Base-by-base conservation (phyloP, 2,329 filamentous ascomycete species). In the Trematosphaeria pertusa region DNA sequence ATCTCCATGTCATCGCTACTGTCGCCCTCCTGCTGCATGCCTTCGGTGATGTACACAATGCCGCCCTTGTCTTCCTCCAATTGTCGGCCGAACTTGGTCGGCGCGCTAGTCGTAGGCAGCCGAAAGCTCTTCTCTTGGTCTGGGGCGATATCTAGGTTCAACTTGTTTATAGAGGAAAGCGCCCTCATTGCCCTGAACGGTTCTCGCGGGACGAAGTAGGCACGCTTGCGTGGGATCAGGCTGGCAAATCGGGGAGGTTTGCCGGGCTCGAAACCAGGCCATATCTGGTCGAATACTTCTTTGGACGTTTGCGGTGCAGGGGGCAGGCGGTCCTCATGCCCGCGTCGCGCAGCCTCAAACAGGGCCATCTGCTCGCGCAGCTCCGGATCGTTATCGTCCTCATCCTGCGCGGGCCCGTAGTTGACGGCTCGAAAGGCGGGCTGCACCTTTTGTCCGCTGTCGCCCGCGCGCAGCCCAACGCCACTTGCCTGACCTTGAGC, bases 41-140 rank as follows among this genome's bases (percentile, higher is more conserved):
- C 67, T 7, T 58, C 61, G 5, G 59, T 61, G 33, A 82, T 75
- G 19, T 71, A 55, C 14, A 83, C 75, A 18, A 85, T 71, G 19
- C 81, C 81, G 48, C 84, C 79, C 36, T 84, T 81, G 34, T 85
- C 81, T 17, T 67, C 64, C 9, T 79, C 68, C n/a, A 65, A 55
- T 43, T 78, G 75, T 6, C 76, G 71, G 9, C 73, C 70, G 20
- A 75, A 72, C 56, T 82, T 80, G 30, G 77, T 75, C 12, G 70
- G 57, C 18, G 56, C 50, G 1, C 81, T 78, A 19, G 84, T 80
- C 0, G 86, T 86, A n/a, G 67, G 65, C 22, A 93, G 83, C 45
- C 86, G 85, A 69, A 97, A 99, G 19, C 82, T 79, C 59, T 91
- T 91, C 70, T 96, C 90, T 57, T 96, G 89, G 61, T 97, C 94